A percentile compares a stretch with the other conserved stretches of the same genome.
phyloP scores from a whole-genome alignment of 2,329 filamentous ascomycete genomes.

The Ustilaginoidea virens region DNA sequence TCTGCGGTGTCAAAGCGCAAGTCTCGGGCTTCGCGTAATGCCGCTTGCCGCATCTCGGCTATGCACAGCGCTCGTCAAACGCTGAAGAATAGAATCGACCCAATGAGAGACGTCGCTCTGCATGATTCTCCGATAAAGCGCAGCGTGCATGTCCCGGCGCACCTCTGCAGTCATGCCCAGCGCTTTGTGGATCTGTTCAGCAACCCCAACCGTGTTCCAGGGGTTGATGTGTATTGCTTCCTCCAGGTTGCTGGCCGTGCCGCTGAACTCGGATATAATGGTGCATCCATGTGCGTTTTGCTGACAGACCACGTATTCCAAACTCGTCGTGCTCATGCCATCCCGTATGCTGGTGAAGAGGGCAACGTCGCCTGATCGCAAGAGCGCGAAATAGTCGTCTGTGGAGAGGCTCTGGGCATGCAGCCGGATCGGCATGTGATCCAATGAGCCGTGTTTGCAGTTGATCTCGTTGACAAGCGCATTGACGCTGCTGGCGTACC shows the following conservation, averaged over 20 bases:
- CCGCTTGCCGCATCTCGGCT: background rate
- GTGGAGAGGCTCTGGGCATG: conserved; percentile 81
- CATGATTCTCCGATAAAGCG: conserved; percentile 3
- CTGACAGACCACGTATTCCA: conserved; percentile 89
- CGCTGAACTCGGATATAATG: conserved; percentile 94
- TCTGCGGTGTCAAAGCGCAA: background rate
- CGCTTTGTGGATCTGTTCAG: conserved; percentile 65
- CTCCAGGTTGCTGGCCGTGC: conserved; percentile 70
- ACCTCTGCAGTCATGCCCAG: conserved; percentile 56
- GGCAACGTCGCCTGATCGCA: conserved; percentile 76
- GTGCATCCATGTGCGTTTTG: conserved; percentile 72
- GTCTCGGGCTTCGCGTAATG: background rate
- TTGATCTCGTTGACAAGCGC: conserved; percentile 85
- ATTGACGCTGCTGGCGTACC: conserved; percentile 73
- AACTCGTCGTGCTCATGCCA: conserved; percentile 94
- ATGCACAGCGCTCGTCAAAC: conserved; percentile 3
- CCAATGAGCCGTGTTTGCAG: conserved; percentile 71
- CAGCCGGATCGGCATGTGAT: conserved; percentile 83
- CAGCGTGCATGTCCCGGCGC: conserved; percentile 21
- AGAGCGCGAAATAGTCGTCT: conserved; percentile 82
- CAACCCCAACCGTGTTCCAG: conserved; percentile 76
- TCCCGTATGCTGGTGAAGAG: conserved; percentile 89
- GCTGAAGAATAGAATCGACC: background rate
- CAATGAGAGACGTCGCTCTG: conserved; percentile 4
- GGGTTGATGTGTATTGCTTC: conserved; percentile 91